Evolutionary conservation across 2,329 filamentous ascomycete species (phyloP), one percentile per base, ranked within the genome.

Genomic region (Trichothecium roseum): DNA sequence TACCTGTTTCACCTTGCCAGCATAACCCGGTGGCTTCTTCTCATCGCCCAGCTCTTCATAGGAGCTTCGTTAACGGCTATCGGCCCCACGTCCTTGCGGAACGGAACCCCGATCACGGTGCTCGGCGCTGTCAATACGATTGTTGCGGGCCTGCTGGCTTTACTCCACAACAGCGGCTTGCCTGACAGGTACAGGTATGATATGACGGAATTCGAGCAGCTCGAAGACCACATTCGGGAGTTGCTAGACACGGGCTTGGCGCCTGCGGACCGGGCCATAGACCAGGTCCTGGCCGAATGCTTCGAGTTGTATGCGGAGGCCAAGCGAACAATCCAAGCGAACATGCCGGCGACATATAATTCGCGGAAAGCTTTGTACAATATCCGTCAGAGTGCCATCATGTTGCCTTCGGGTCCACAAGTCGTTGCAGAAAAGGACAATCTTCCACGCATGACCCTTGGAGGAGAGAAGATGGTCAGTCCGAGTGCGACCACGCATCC

Each of bases 131-230:
- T 60, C 38, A 72, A 71, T 46, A 73, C 69, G 1, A 49, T 68
- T 37, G 55, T 63, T 28, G 64, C 69, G 7, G 69, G 69, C 2
- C 45, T 72, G 6, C 54, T 73, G 4, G 69, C 66, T 3, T 53
- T 72, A 13, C 44, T 73, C 38, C 67, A 72, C 50, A 72, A 72
- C 45, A 71, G 66, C 39, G 69, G 69, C 2, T 46, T 73, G 14
- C 68, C 69, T 3, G 65, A 71, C 40, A 54, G 68, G 7, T 71
- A 71, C 42, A 59, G 67, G 18, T 62, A 61, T 34, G 59, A 72
- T 45, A 62, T 61, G 43, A 57, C 61, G 18, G 65, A 72, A 45
- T 72, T 70, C 44, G 56, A 58, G 35, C 57, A 62, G 28, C 54
- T 72, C 18, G 67, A 72, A 42, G 65, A 71, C 39, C 57, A 64